These are phyloP conservation scores for Lyophyllum atratum DNA, from an alignment of 768 basidiomycete genomes.

Conservation along the genomic window DNA sequence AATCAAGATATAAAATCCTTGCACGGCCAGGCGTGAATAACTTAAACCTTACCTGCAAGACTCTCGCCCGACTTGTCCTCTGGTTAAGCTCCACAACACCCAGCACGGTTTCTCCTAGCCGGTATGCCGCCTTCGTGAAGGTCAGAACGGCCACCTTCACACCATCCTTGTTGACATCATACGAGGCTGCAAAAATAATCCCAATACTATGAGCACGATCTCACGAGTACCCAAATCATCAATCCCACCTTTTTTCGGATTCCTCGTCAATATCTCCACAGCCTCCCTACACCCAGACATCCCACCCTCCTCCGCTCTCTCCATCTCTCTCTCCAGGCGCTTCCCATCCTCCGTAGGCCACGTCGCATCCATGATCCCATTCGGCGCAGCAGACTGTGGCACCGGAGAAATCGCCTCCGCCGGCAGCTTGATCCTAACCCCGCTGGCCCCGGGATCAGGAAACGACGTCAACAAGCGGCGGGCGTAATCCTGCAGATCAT, in stretches of 20 bases:
- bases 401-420: slow-evolving; percentile 25
- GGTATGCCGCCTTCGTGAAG: slow-evolving; percentile 87
- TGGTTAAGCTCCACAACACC: slow-evolving; percentile 90
- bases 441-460: slow-evolving; percentile 30
- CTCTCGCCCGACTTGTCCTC: slow-evolving; percentile 65
- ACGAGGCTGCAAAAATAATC: slow-evolving; percentile 61
- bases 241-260: slow-evolving; percentile 80
- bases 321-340: slow-evolving; percentile 28
- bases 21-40: neutral
- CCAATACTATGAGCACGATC: neutral
- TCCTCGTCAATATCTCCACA: slow-evolving; percentile 88
- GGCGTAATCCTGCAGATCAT: slow-evolving; percentile 57
- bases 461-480: slow-evolving; percentile 49
- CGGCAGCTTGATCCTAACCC: slow-evolving; percentile 26
- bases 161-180: slow-evolving; percentile 94
- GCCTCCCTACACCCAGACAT: slow-evolving; percentile 74
- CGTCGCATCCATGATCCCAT: slow-evolving; percentile 21
- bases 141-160: slow-evolving; percentile 88
- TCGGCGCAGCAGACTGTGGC: slow-evolving; percentile 26
- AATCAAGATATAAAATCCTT: neutral
- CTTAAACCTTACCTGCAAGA: slow-evolving; percentile 69
- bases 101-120: slow-evolving; percentile 89
- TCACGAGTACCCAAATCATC: neutral
- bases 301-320: slow-evolving; percentile 44
- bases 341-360: slow-evolving; percentile 28